Evolutionary conservation across 805 yeast species (phyloP), one percentile per base, ranked within the genome.

Genomic region (Barnettozyma pratensis): DNA sequence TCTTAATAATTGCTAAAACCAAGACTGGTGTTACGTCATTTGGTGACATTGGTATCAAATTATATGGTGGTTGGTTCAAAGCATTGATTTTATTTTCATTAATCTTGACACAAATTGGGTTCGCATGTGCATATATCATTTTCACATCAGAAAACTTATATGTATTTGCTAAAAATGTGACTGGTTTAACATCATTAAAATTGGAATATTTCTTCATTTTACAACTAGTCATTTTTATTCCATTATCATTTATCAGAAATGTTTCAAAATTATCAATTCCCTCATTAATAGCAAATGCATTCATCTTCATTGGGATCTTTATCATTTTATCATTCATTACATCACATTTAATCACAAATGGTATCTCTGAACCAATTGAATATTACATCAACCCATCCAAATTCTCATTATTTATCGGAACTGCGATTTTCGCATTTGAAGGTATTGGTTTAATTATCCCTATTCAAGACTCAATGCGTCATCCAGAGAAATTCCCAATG

Each of bases 401-500:
- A 44, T 86, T 87, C 74, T 79, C 92, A 0, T 66, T 87, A 42
- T 86, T 86, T 59, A 81, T 86, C 44, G 95, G 95, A 7, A 87
- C 87, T 6, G 91, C 92, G 2, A 86, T 87, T 31, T 87, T 87
- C 70, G 89, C 94, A n/a, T 87, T 85, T 61, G 95, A 87, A 67
- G 95, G 95, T 1, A 85, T 87, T 49, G 94, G 95, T 0, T 70
- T 87, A 42, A 83, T 87, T 44, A 83, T 87, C 27, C 95, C 95
- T 0, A 83, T 87, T 46, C 89, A 86, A 59, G 87, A 86, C 56
- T 83, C 94, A 1, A 87, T 87, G 94, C 76, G 73, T 44, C 68
- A 83, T 55, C 94, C 94, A 1, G 80, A 81, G 52, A 76, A 84
- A 53, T 87, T 84, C 60, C 90, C 92, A 14, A 62, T 71, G 47